phyloP scores from a whole-genome alignment of 1,284 basidiomycete genomes.

The Trametes polyzona region DNA sequence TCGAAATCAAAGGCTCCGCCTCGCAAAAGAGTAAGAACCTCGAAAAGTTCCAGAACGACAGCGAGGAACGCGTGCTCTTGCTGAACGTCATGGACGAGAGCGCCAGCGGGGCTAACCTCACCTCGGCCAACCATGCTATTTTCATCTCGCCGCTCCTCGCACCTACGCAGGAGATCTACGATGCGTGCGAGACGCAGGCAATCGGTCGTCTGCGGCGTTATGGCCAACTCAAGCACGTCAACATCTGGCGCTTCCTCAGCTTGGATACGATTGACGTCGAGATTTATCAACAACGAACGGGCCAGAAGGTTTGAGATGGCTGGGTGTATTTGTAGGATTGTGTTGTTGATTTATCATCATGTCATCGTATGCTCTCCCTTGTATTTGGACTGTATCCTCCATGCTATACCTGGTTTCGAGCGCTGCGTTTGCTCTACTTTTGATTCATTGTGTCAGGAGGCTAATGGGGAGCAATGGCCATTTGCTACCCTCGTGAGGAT shows the following conservation, averaged over 20 bases:
- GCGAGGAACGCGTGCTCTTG: constrained; percentile 79
- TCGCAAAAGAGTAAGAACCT: constrained; percentile 79
- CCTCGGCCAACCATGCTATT: constrained; percentile 92
- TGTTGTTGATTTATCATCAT: too few species aligned
- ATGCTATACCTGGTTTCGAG: too few species aligned
- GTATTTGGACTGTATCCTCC: too few species aligned
- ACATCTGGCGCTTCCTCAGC: constrained; percentile 82
- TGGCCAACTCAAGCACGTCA: constrained; percentile 82
- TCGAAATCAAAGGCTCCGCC: constrained; percentile 84
- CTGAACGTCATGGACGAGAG: constrained; percentile 94
- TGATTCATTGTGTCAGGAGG: too few species aligned
- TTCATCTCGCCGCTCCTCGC: constrained; percentile 92
- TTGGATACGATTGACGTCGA: constrained; percentile 86
- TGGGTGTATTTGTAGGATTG: too few species aligned
- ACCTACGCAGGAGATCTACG: constrained; percentile 78
- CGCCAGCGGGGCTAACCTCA: constrained; percentile 91
- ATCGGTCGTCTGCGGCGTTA: constrained; percentile 88
- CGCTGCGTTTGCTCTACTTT: too few species aligned
- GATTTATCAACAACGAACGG: constrained; percentile 62
- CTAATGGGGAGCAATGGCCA: too few species aligned
- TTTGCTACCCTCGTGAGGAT: too few species aligned
- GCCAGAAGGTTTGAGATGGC: constrained; percentile 32
- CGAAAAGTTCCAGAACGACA: constrained; percentile 82
- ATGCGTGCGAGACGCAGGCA: constrained; percentile 88
- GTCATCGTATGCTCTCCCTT: too few species aligned